Base-by-base conservation (phyloP, 352 stramenopile genomes). In the Globisporangium cylindrosporum region DNA sequence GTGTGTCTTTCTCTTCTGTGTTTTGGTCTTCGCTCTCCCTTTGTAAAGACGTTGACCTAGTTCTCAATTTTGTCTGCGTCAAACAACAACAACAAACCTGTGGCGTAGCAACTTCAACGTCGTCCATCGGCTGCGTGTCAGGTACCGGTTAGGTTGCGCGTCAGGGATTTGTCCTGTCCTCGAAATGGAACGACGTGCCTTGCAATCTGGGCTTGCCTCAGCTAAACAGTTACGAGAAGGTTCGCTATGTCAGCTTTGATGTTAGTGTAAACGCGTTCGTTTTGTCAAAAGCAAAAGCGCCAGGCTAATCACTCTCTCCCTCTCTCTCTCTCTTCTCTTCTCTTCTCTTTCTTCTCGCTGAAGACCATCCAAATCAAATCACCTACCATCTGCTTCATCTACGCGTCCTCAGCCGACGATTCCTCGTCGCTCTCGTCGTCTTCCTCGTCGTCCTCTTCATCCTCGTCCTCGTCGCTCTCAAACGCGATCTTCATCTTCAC, bases 401-500 rank as follows among this genome's bases (percentile, higher is more conserved):
- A 62, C 12, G 65, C 61, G 48, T 70, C 68, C 15, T 70, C 67
- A 0, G 62, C 62, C 27, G 62, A 67, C n/a, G 62, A 67, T 38
- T 71, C 61, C 8, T 68, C 61, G 14, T 69, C 58, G 15, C 54
- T 62, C 25, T 70, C 65, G 38, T 66, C 59, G 6, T 69, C 64
- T 10, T 57, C 41, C 18, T 64, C 64, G 1, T 78, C 71, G 1
- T 78, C 77, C 20, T 87, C 76, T 1, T 74, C 77, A 29, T 80
- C 73, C 6, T 71, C 68, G 12, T 70, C 66, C 15, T 84, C 69
- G 24, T 78, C 77, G 12, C 76, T 78, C 36, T 81, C 72, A 15
- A 89, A 74, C 4, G 81, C 83, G 41, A 80, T 73, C 59, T 89
- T 83, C 59, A 88, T 82, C 36, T 80, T 79, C 1, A 80, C 80